Percentiles rank a stretch among this genome's conserved stretches.
These are phyloP conservation scores for Euryodendron excelsum DNA, from an alignment of 148 eudicot species.

Conservation along the genomic window DNA sequence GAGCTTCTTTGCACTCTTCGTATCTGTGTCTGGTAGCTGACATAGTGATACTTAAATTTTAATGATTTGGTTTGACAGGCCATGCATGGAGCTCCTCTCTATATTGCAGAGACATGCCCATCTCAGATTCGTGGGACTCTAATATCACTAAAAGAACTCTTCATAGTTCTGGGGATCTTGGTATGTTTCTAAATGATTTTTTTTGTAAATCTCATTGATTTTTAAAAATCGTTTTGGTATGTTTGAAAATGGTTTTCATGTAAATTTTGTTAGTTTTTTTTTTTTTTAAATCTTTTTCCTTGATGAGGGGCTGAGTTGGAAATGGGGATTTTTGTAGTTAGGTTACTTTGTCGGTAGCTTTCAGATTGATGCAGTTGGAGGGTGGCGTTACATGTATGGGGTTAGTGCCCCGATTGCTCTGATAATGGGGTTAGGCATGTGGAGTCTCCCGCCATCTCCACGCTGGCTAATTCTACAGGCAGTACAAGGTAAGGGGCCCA, in stretches of 20 bases:
- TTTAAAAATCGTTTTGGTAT: not conserved
- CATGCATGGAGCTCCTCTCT: slow-evolving; percentile 99
- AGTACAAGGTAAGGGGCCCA: slow-evolving; percentile 72
- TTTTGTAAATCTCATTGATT: not conserved
- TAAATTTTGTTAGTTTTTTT: not conserved
- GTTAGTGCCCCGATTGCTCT: slow-evolving; percentile 71
- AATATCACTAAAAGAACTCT: slow-evolving; percentile 80
- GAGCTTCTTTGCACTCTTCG: slow-evolving; percentile 18
- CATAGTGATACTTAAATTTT: not conserved
- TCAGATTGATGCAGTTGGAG: slow-evolving; percentile 72
- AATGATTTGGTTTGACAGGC: slow-evolving; percentile 53
- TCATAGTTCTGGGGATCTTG: slow-evolving; percentile 90
- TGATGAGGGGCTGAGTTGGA: not conserved
- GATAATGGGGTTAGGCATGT: slow-evolving; percentile 84
- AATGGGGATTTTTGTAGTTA: slow-evolving; percentile 45
- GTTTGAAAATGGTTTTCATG: not conserved
- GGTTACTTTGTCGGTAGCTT: slow-evolving; percentile 88
- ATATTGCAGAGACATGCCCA: slow-evolving; percentile 97
- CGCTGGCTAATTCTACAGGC: slow-evolving; percentile 94
- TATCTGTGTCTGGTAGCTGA: not conserved
- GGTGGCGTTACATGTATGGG: slow-evolving; percentile 99
- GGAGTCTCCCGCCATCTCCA: slow-evolving; percentile 88
- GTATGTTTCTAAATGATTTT: slow-evolving; percentile 33
- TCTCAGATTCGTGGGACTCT: slow-evolving; percentile 95
- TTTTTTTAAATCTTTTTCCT: not conserved